Evolutionary conservation across 177 flowering plant species (phyloP), one percentile per base, ranked within the genome.

Genomic region (Vitis hybrid): DNA sequence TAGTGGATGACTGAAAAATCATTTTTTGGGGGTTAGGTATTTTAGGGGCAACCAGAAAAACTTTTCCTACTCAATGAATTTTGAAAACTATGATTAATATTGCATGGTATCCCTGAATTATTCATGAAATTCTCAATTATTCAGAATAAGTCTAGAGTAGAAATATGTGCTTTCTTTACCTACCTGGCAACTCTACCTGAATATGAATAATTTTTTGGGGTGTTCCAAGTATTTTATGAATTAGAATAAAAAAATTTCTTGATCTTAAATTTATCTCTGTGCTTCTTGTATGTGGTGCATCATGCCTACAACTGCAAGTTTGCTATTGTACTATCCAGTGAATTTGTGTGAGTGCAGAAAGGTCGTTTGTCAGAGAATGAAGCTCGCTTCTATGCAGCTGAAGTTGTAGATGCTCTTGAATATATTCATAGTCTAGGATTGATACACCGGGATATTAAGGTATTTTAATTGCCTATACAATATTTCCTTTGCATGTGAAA

Each of bases 371-470:
- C 91, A 70, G 97, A 92, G 79, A 89, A 84, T 72, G 99, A 94
- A 78, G 97, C 97, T 67, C 84, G 97, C 52, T 94, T 89, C 72
- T 96, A 96, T 84, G 86, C 97, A 26, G 98, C 99, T 62, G 97
- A 96, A 89, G 94, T 94, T 79, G 86, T 90, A 18, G 99, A 92
- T 86, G 98, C 98, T 70, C 95, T 96, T 66, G 99, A 96, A 70
- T 96, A 96, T 74, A 86, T 96, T 48, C 99, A 96, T 70, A 79
- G 90, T 68, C 75, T 96, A 82, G 99, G 99, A 67, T 76, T 96
- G 86, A 89, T 96, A 77, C 99, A 96, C 77, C 86, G 99, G 45
- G 99, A 96, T 79, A 96, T 96, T 68, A 96, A 94, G 99, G 98
- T 96, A 86, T 4, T 64, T 70, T 58, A 20, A 1, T 53, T 50